Conservation (phyloP, 1,139 yeast genomes). For the Kurtzmaniella quercitrusa region DNA sequence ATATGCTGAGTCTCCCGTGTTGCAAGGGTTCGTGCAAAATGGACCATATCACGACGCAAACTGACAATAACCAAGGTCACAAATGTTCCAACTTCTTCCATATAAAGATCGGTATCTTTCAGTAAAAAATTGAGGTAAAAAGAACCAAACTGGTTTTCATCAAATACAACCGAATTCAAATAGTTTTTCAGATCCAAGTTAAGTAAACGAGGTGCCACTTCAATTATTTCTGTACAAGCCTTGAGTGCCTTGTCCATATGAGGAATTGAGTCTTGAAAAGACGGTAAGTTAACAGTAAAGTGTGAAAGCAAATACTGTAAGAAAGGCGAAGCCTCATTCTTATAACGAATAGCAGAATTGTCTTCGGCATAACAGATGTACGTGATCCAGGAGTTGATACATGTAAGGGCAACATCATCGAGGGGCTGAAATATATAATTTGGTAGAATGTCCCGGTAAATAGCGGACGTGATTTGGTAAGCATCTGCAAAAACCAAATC, state of each 20-base stretch:
- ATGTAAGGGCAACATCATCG: constrained; percentile 24
- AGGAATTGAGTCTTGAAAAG: neutral
- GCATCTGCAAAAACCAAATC: constrained; percentile 22
- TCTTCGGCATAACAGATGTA: constrained; percentile 33
- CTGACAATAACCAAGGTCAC: constrained; percentile 50
- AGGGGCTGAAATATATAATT: constrained; percentile 5
- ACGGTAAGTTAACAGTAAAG: constrained; percentile 11
- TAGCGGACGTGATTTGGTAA: constrained; percentile 18
- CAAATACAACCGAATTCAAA: constrained; percentile 36
- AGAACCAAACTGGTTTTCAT: constrained; percentile 34
- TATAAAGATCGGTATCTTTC: constrained; percentile 28
- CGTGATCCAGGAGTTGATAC: constrained; percentile 32
- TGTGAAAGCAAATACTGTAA: constrained; percentile 18
- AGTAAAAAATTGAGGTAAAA: constrained; percentile 5
- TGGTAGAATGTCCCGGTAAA: constrained; percentile 7
- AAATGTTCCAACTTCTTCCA: constrained; percentile 44
- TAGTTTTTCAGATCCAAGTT: constrained; percentile 18
- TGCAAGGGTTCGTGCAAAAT: constrained; percentile 43
- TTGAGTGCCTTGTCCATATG: constrained; percentile 21
- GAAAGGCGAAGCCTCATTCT: constrained; percentile 11
- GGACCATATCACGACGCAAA: constrained; percentile 49
- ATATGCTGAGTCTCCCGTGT: constrained; percentile 36
- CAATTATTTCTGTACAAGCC: constrained; percentile 43
- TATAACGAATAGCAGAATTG: constrained; percentile 32
- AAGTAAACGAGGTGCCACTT: constrained; percentile 41